Percentiles rank a stretch among this genome's conserved stretches.
phyloP scores from a whole-genome alignment of 805 yeast genomes.

The Priceomyces carsonii region DNA sequence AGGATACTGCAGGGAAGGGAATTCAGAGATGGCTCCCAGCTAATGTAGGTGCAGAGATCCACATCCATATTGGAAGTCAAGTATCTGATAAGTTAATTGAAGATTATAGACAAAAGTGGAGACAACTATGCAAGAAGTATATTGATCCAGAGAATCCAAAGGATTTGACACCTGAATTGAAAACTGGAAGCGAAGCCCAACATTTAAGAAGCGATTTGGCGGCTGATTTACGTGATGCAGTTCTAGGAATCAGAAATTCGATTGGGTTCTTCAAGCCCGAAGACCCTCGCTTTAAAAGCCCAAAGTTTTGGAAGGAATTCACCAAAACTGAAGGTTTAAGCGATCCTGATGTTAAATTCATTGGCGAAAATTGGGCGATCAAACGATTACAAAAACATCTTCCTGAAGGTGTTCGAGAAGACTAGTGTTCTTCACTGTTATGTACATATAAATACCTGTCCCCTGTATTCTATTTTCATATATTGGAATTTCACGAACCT shows the following conservation, averaged over 20 bases:
- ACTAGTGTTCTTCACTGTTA: too few relatives aligned
- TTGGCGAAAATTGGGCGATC: slow-evolving; percentile 84
- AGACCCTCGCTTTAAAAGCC: slow-evolving; percentile 66
- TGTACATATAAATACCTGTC: too few relatives aligned
- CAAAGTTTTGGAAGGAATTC: slow-evolving; percentile 72
- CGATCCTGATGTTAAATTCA: slow-evolving; percentile 67
- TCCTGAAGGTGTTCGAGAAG: slow-evolving; percentile 19
- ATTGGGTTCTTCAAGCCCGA: slow-evolving; percentile 54
- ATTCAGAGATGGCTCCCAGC: slow-evolving; percentile 60
- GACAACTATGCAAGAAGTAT: slow-evolving; percentile 54
- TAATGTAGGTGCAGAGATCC: slow-evolving; percentile 66
- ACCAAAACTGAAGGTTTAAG: slow-evolving; percentile 64
- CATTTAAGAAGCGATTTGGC: slow-evolving; percentile 72
- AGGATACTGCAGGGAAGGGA: slow-evolving; percentile 57
- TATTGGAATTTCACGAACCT: too few relatives aligned
- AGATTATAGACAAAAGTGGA: slow-evolving; percentile 70
- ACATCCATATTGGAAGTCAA: slow-evolving; percentile 70
- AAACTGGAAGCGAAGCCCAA: slow-evolving; percentile 63
- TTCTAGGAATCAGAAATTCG: slow-evolving; percentile 46
- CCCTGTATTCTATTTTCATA: too few relatives aligned
- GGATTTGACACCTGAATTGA: slow-evolving; percentile 64
- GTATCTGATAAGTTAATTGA: slow-evolving; percentile 61
- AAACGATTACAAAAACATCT: slow-evolving; percentile 61
- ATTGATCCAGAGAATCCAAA: slow-evolving; percentile 50
- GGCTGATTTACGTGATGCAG: slow-evolving; percentile 61